Conservation (phyloP, 1,139 yeast species). For the Kurtzmaniella natalensis region DNA sequence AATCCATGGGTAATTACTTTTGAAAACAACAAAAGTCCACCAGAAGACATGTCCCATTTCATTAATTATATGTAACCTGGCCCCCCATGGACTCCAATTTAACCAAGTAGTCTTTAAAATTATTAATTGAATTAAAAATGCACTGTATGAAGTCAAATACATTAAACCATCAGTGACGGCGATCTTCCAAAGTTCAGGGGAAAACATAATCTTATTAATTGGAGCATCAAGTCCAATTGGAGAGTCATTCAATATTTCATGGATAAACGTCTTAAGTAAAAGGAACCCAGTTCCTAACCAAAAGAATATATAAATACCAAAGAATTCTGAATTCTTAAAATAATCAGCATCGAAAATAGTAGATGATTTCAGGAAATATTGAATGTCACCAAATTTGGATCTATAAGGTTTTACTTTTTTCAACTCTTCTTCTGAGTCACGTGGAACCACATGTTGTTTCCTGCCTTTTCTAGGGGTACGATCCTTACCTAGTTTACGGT, state of each 20-base stretch:
- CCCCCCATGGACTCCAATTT: constrained; percentile 59
- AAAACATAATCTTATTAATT: constrained; percentile 46
- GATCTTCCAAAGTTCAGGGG: constrained; percentile 54
- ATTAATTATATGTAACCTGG: constrained; percentile 53
- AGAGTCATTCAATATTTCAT: constrained; percentile 28
- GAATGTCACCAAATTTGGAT: constrained; percentile 43
- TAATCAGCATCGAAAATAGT: constrained; percentile 47
- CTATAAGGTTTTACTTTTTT: no score
- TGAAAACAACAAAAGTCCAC: constrained; percentile 50
- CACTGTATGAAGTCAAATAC: constrained; percentile 61
- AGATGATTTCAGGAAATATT: constrained; percentile 33
- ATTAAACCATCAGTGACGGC: constrained; percentile 66
- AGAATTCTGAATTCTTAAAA: constrained; percentile 43
- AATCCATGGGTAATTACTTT: constrained; percentile 69
- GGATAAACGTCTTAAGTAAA: constrained; percentile 45
- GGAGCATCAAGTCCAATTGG: constrained; percentile 38
- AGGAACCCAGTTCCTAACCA: constrained; percentile 63
- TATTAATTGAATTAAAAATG: constrained; percentile 50
- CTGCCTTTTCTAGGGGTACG: no score
- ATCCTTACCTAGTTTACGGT: no score
- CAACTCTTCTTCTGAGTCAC: no score
- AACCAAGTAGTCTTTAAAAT: constrained; percentile 34
- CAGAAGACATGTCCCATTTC: constrained; percentile 49
- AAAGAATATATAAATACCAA: constrained; percentile 62
- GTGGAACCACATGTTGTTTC: no score